Evolutionary conservation across 441 rosid genomes (phyloP).

Genomic region (Breynia disticha): DNA sequence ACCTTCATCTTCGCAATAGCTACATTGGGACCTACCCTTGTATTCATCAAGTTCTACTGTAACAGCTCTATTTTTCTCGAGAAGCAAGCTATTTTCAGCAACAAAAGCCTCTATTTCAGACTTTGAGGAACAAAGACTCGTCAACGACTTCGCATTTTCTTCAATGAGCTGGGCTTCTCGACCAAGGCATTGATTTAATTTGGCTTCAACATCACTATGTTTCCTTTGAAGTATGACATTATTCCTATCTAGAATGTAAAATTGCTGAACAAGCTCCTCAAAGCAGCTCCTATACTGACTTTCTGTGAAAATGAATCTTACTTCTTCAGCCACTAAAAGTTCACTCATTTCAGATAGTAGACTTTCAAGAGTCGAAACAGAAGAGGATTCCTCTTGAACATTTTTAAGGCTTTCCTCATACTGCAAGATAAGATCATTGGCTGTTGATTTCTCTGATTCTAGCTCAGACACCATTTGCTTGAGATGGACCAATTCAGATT

Average conservation of each 20-base stretch:
- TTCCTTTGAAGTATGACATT: conserved; percentile 45
- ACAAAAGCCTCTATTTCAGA: conserved; percentile 55
- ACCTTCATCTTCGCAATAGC: conserved; percentile 26
- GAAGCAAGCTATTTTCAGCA: conserved; percentile 41
- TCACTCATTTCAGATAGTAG: conserved; percentile 59
- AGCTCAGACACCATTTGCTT: conserved; percentile 49
- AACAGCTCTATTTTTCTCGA: conserved; percentile 29
- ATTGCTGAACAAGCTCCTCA: conserved; percentile 42
- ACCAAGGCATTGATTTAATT: conserved; percentile 46
- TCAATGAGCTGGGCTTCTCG: conserved; percentile 41
- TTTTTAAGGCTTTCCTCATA: conserved; percentile 38
- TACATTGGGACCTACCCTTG: conserved; percentile 21
- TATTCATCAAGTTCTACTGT: conserved; percentile 44
- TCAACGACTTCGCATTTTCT: conserved; percentile 50
- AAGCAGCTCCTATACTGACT: conserved; percentile 42
- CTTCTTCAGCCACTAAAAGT: conserved; percentile 48
- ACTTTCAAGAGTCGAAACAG: conserved; percentile 42
- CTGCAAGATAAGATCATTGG: conserved; percentile 31
- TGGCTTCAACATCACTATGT: conserved; percentile 39
- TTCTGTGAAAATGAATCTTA: conserved; percentile 38
- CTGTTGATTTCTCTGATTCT: conserved; percentile 54
- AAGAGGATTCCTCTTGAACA: conserved; percentile 33
- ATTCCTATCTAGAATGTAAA: conserved; percentile 32
- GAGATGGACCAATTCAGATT: conserved; percentile 46
- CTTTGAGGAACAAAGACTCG: conserved; percentile 35